A percentile compares a stretch with the other conserved stretches of the same genome.
Evolutionary conservation across 2,329 filamentous ascomycete species (phyloP).

Genomic region (Fusarium aywerte): DNA sequence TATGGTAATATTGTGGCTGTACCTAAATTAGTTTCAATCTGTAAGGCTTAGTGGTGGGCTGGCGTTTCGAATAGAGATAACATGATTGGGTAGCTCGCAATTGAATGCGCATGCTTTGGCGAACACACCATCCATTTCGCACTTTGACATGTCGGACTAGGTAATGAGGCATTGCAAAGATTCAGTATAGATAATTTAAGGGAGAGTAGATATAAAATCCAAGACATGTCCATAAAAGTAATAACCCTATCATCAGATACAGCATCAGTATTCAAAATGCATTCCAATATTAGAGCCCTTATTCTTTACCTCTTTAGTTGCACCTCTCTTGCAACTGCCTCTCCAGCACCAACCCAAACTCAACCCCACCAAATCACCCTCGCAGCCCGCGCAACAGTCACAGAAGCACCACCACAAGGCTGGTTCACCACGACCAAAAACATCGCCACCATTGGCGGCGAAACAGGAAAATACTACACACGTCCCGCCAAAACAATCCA

Average conservation of each 20-base stretch:
- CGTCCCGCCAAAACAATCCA: conserved; percentile 49
- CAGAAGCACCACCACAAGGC: conserved; percentile 22
- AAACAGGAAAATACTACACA: conserved; percentile 33
- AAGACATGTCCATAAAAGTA: no score
- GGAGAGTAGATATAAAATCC: conserved; percentile 14
- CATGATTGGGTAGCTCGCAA: conserved; percentile 34
- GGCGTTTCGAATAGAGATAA: background rate
- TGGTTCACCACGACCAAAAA: conserved; percentile 47
- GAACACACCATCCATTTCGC: conserved; percentile 15
- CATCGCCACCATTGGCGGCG: conserved; percentile 36
- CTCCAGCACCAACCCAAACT: conserved; percentile 19
- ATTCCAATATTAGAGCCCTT: conserved; percentile 19
- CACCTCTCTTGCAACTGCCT: conserved; percentile 4
- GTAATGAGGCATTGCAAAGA: conserved; percentile 19
- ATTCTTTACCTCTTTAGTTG: conserved; percentile 31
- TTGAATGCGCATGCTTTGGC: conserved; percentile 28
- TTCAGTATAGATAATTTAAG: background rate
- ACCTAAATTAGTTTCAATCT: background rate
- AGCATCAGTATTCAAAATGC: conserved; percentile 17
- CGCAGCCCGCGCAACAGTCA: background rate
- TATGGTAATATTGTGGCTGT: background rate
- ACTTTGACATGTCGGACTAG: conserved; percentile 9
- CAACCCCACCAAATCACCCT: conserved; percentile 18
- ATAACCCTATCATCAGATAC: background rate
- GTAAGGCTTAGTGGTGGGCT: conserved; percentile 19